Base-by-base conservation (phyloP, 352 stramenopile species). In the Phytopythium cucurbitacearum region DNA sequence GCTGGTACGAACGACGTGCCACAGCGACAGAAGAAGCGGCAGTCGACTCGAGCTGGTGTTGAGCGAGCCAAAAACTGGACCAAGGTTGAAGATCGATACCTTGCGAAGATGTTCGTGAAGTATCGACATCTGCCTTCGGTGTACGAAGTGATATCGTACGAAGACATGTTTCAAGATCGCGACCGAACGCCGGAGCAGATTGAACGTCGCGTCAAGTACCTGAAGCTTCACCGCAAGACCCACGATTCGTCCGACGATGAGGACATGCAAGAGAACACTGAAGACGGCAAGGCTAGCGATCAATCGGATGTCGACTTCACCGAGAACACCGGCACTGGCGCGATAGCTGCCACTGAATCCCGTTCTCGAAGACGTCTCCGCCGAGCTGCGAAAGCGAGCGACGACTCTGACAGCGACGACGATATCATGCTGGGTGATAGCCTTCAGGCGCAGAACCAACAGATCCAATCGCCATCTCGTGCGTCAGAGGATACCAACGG, bases 131-230 rank as follows among this genome's bases (percentile, higher is more conserved):
- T 95, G 34, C 82, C 82, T 15, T 91, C 79, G 0, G 85, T 91
- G 16, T 93, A 90, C 53, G 85, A 95, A 49, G 83, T 93, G 28
- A 87, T 95, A 59, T 91, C 82, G 54, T 93, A 92, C 51, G 85
- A 95, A 69, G 85, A 95, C 45, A 92, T 95, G 82, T 93, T 95
- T 45, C 85, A 95, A 59, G 85, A 95, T 39, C 78, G 81, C 34
- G 80, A 95, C 32, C 78, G 85, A 46, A 93, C 85, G 0, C 57
- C 82, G 5, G 79, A 92, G 50, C 85, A 95, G 59, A 95, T 95
- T 34, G 77, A 93, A 53, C 82, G 81, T 7, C 85, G 85, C 46
- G 80, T 92, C 7, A 91, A 92, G 48, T 85, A 80, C 55, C 61
- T 95, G 38, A 91, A 90, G 55, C 62, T 94, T 35, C 77, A 91